Evolutionary conservation across 2,329 filamentous ascomycete genomes (phyloP), one percentile per base, ranked within the genome.

Genomic region (Paramyrothecium roridum): DNA sequence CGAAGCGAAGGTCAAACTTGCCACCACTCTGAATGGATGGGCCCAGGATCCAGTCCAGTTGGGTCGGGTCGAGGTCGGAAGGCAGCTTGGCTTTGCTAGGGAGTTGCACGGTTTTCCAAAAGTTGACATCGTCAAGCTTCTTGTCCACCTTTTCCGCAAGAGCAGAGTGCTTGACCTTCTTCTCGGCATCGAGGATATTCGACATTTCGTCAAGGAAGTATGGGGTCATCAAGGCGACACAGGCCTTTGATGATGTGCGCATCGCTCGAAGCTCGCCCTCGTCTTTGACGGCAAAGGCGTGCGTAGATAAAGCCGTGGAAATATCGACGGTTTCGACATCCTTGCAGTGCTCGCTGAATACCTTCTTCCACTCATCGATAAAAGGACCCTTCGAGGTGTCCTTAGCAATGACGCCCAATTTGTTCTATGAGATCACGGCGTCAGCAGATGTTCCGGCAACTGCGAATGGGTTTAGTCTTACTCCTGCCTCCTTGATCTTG

Each of bases 131-230:
- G 65, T 98, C 93, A 55, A 99, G 87, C 76, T 97, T 97, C 66
- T 86, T 85, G 63, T 93, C 87, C 33, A 99, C 89, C 73, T 93
- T 95, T 65, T 91, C 86, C n/a, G 90, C 87, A 8, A 99, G 82
- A 2, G 83, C 82, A 61, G 88, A 90, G 74, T 99, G 95, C 60
- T 92, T 95, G 69, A 98, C 91, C 70, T 96, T 96, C 80, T 96
- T 97, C 73, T 98, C 96, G 63, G 93, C 89, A 68, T 99, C 95
- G 57, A 99, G 85, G 52, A 98, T 89, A 64, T 90, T 89, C 52
- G 93, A 96, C 93, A 99, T 98, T 71, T 97, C 93, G 69, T 99
- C 95, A 61, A 99, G 87, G 71, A 98, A 98, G 74, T 95, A 99
- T 57, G 93, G 91, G 52, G 91, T 91, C 87, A 98, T 96, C 57